phyloP scores from a whole-genome alignment of 2,329 filamentous ascomycete species.

The Penicillium sp. region DNA sequence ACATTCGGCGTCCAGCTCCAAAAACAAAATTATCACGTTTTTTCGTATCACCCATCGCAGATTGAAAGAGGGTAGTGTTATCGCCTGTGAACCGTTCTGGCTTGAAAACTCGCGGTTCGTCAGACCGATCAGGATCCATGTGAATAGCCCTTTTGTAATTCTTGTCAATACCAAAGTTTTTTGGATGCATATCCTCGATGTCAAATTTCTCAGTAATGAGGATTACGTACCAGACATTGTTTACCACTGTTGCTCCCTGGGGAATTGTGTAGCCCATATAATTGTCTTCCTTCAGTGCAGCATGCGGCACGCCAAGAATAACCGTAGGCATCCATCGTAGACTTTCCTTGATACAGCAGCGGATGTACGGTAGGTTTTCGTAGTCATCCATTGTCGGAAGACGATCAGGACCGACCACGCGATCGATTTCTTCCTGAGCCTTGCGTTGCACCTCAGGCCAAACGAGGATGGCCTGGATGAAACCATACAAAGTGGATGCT shows the following conservation, averaged over 20 bases:
- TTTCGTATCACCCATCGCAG: constrained; percentile 36
- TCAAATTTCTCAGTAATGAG: too few species aligned
- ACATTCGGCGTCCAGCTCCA: constrained; percentile 32
- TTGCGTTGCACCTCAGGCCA: constrained; percentile 46
- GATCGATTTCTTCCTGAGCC: constrained; percentile 42
- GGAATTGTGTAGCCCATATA: constrained; percentile 54
- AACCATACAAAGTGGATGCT: constrained; percentile 49
- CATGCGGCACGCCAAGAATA: constrained; percentile 51
- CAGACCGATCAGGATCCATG: constrained; percentile 43
- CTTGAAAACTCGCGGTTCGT: constrained; percentile 40
- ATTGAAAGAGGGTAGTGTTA: constrained; percentile 36
- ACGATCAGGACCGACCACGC: constrained; percentile 30
- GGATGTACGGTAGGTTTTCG: constrained; percentile 34
- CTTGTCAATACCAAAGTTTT: too few species aligned
- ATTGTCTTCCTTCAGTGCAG: constrained; percentile 49
- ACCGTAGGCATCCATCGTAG: constrained; percentile 45
- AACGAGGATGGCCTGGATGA: constrained; percentile 51
- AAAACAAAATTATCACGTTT: constrained; percentile 57
- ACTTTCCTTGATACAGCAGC: constrained; percentile 35
- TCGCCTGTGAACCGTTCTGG: constrained; percentile 37
- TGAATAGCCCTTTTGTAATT: constrained; percentile 33
- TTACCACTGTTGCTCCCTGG: constrained; percentile 47
- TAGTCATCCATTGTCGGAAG: constrained; percentile 36
- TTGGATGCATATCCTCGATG: neutral
- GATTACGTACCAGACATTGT: constrained; percentile 41